Percentiles rank a stretch among this genome's conserved stretches.
Conservation (phyloP, 1,139 yeast genomes). For the Zygotorulaspora mrakii region DNA sequence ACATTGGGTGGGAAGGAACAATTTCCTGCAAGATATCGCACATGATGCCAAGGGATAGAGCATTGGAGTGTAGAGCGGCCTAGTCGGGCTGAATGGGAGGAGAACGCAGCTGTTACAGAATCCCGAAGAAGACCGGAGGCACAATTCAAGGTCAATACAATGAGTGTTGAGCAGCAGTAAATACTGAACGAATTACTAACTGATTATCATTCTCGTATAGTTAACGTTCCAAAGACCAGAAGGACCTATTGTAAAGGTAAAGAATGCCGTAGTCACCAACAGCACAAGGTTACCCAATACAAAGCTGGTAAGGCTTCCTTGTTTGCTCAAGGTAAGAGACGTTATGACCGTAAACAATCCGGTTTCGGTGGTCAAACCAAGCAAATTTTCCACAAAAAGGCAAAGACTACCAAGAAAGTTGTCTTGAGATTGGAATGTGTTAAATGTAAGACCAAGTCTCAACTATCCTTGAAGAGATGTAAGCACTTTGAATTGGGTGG, state of each 20-base stretch:
- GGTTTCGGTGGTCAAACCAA: slow-evolving; percentile 99
- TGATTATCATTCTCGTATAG: slow-evolving; percentile 42
- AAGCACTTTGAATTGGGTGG: slow-evolving; percentile 99
- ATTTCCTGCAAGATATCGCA: no score
- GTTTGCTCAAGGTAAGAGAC: slow-evolving; percentile 99
- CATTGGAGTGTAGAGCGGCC: no score
- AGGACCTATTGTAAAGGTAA: slow-evolving; percentile 99
- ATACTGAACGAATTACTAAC: slow-evolving; percentile 16
- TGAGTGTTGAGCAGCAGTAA: no score
- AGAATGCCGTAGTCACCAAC: slow-evolving; percentile 99
- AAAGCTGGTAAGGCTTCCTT: slow-evolving; percentile 99
- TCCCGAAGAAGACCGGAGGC: no score
- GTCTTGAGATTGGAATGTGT: slow-evolving; percentile 99
- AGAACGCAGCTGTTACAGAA: no score
- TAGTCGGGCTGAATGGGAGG: no score
- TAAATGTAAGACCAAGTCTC: slow-evolving; percentile 97
- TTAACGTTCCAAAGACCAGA: slow-evolving; percentile 99
- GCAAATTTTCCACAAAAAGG: slow-evolving; percentile 99
- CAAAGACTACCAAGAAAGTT: slow-evolving; percentile 99
- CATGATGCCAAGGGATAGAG: no score
- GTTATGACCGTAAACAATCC: slow-evolving; percentile 99
- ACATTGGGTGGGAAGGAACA: not conserved
- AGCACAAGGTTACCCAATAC: slow-evolving; percentile 99
- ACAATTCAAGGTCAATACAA: no score
- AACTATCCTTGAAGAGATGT: slow-evolving; percentile 98